Percentiles rank a stretch among this genome's conserved stretches.
phyloP scores from a whole-genome alignment of 2,329 filamentous ascomycete genomes.

The Aspergillus intermedius region DNA sequence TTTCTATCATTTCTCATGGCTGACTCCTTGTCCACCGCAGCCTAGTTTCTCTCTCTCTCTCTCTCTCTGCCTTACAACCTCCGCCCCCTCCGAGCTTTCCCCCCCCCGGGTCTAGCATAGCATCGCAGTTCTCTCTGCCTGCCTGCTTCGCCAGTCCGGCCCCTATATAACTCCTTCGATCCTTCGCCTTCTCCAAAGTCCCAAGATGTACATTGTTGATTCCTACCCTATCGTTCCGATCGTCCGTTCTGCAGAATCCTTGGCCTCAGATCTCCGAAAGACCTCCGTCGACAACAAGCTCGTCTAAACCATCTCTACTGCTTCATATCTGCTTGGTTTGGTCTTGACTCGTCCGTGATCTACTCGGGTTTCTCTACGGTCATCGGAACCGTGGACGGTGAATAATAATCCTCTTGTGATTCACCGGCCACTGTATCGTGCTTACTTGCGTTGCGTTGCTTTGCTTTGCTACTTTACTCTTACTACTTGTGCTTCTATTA shows the following conservation, averaged over 20 bases:
- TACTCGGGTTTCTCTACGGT: conserved; percentile 17
- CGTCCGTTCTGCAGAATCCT: conserved; percentile 28
- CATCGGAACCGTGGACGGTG: conserved; percentile 17
- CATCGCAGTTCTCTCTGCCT: conserved; percentile 3
- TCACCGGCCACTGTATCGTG: neutral
- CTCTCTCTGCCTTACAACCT: conserved; percentile 5
- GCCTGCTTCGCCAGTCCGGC: conserved; percentile 30
- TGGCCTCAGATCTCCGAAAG: conserved; percentile 25
- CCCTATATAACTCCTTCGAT: conserved; percentile 16
- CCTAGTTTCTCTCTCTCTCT: conserved; percentile 1
- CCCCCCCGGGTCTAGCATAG: neutral
- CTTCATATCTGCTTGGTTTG: conserved; percentile 4
- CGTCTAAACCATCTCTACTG: conserved; percentile 19
- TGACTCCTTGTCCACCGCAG: conserved; percentile 10
- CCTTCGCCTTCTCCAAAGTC: conserved; percentile 6
- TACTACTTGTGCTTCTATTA: neutral
- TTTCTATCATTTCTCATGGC: neutral
- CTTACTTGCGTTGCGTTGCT: neutral
- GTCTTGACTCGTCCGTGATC: conserved; percentile 14
- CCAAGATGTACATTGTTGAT: conserved; percentile 38
- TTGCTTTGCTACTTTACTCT: conserved; percentile 2
- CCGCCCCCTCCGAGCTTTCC: neutral
- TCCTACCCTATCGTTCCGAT: conserved; percentile 29
- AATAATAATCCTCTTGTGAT: conserved; percentile 9
- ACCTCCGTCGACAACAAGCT: conserved; percentile 19